Percentiles rank a stretch among this genome's conserved stretches.
phyloP scores from a whole-genome alignment of 305 asterid species.

The Rubia peregrina region DNA sequence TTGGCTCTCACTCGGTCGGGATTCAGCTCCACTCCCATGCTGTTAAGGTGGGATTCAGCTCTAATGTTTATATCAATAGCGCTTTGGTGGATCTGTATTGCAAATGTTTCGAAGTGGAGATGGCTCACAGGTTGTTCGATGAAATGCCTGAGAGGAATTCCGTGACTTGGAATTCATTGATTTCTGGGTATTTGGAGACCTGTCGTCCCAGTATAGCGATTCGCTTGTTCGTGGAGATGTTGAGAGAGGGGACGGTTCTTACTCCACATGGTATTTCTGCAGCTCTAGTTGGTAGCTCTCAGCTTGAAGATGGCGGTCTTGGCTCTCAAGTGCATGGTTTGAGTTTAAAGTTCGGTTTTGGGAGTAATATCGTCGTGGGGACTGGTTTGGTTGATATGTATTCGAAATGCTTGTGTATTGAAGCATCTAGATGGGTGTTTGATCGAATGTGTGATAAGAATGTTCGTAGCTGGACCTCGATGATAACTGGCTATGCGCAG shows the following conservation, averaged over 20 bases:
- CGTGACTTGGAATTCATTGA: conserved; percentile 52
- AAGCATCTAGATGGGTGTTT: conserved; percentile 39
- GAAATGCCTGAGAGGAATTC: conserved; percentile 47
- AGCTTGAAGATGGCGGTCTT: conserved; percentile 33
- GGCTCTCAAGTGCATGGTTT: conserved; percentile 54
- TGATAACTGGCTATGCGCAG: conserved; percentile 45
- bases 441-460: conserved; percentile 36
- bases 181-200: conserved; percentile 42
- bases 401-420: conserved; percentile 37
- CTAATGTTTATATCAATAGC: conserved; percentile 41
- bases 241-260: conserved; percentile 25
- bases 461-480: conserved; percentile 43
- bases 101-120: conserved; percentile 24
- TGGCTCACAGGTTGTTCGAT: conserved; percentile 43
- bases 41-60: conserved; percentile 38
- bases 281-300: conserved; percentile 39
- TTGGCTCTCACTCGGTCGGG: conserved; percentile 25
- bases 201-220: conserved; percentile 28
- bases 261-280: conserved; percentile 41
- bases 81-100: conserved; percentile 48
- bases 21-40: conserved; percentile 40
- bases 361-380: conserved; percentile 38
- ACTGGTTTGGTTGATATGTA: conserved; percentile 59
- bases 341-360: conserved; percentile 42
- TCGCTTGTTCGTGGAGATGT: conserved; percentile 36